Evolutionary conservation across 148 eudicot species (phyloP).

Genomic region (Spergularia marina): DNA sequence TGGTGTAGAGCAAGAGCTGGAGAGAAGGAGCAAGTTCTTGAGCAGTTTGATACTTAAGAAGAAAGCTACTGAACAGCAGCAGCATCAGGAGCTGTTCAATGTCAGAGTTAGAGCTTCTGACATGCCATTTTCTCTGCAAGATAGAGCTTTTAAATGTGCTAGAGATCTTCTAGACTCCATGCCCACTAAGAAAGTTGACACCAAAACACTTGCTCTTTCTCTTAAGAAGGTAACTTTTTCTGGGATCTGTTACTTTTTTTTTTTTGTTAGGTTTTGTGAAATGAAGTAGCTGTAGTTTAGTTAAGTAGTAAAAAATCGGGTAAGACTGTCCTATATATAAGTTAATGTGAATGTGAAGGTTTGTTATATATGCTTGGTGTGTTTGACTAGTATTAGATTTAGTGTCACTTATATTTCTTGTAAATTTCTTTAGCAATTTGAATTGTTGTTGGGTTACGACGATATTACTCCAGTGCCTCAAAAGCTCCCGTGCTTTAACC

Average conservation of each 20-base stretch:
- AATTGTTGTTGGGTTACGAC: too few species aligned
- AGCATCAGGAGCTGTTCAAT: constrained; percentile 35
- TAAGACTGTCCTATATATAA: too few species aligned
- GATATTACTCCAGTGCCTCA: too few species aligned
- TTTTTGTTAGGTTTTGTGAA: background rate
- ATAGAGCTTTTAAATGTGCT: constrained; percentile 49
- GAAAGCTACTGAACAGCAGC: constrained; percentile 38
- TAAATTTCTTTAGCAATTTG: too few species aligned
- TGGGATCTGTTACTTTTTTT: background rate
- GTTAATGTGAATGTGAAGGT: too few species aligned
- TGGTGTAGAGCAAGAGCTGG: constrained; percentile 50
- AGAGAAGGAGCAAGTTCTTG: constrained; percentile 65
- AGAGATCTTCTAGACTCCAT: constrained; percentile 47
- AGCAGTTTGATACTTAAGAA: constrained; percentile 54
- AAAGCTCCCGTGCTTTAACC: too few species aligned
- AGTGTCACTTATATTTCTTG: too few species aligned
- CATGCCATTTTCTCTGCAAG: constrained; percentile 51
- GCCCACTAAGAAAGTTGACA: constrained; percentile 42
- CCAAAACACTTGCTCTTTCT: constrained; percentile 58
- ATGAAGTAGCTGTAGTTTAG: too few species aligned
- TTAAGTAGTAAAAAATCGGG: too few species aligned
- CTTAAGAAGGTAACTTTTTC: constrained; percentile 50
- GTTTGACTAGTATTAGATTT: too few species aligned
- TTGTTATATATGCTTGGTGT: too few species aligned
- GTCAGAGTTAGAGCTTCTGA: constrained; percentile 59